Percentiles rank a stretch among this genome's conserved stretches.
These are phyloP conservation scores for Trichoderma koningii DNA, from an alignment of 2,329 filamentous ascomycete species.

Conservation along the genomic window DNA sequence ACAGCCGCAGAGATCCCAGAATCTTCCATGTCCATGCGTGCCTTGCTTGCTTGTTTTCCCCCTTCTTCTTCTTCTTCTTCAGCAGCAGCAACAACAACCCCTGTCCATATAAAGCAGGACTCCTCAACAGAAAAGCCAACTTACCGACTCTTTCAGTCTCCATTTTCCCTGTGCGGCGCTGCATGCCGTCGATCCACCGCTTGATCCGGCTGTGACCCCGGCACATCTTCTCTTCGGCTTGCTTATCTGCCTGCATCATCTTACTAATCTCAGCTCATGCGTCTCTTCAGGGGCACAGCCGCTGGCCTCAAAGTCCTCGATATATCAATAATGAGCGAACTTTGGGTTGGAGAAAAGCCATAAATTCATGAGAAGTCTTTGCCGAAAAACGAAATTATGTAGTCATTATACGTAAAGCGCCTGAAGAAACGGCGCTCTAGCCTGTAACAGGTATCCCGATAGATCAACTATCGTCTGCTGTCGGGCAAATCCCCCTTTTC, in stretches of 20 bases:
- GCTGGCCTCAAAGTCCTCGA: too few relatives aligned
- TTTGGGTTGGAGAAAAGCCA: neutral
- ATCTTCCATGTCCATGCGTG: too few relatives aligned
- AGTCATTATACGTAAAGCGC: slow-evolving; percentile 20
- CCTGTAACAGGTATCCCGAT: neutral
- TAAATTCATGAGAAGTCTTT: too few relatives aligned
- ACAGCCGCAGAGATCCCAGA: too few relatives aligned
- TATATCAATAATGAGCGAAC: too few relatives aligned
- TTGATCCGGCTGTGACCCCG: neutral
- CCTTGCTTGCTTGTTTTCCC: too few relatives aligned
- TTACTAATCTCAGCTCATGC: neutral
- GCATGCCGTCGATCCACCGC: slow-evolving; percentile 2
- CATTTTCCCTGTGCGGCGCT: neutral
- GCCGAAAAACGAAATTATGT: neutral
- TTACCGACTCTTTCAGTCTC: neutral
- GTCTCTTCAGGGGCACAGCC: neutral
- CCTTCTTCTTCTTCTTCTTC: too few relatives aligned
- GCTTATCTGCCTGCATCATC: neutral
- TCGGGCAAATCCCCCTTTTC: neutral
- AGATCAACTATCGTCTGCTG: neutral
- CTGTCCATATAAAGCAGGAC: too few relatives aligned
- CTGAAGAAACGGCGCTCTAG: slow-evolving; percentile 12
- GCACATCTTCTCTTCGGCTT: neutral
- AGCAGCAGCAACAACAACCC: too few relatives aligned
- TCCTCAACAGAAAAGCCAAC: too few relatives aligned